Percentiles rank a stretch among this genome's conserved stretches.
Conservation (phyloP, 805 yeast genomes). For the Wickerhamiella alocasiicola region DNA sequence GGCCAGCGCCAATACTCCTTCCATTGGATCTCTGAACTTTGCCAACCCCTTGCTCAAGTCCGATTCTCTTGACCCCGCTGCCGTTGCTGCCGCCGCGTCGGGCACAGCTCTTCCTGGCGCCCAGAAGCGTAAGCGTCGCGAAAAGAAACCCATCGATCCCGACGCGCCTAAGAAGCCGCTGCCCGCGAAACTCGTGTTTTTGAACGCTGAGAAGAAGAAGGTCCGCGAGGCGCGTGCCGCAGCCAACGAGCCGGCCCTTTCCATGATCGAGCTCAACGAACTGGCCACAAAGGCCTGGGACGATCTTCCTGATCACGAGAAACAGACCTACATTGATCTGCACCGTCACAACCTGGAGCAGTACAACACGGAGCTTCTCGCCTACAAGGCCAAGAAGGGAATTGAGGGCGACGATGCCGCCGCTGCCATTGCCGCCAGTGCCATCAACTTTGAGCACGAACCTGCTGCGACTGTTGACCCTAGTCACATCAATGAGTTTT, state of each 20-base stretch:
- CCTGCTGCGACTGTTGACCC: background rate
- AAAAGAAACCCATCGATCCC: constrained; percentile 60
- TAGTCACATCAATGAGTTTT: background rate
- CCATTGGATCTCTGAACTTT: too few species aligned
- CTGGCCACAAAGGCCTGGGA: constrained; percentile 75
- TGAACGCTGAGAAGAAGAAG: constrained; percentile 57
- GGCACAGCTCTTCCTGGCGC: too few species aligned
- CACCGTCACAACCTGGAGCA: constrained; percentile 35
- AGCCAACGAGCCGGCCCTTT: constrained; percentile 49
- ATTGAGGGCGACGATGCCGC: constrained; percentile 21
- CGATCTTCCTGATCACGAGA: constrained; percentile 43
- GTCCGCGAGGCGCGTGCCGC: constrained; percentile 55
- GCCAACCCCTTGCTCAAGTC: too few species aligned
- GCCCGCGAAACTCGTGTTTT: constrained; percentile 72
- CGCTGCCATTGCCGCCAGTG: constrained; percentile 15
- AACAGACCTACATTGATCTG: constrained; percentile 34
- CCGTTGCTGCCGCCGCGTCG: too few species aligned
- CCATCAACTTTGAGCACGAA: background rate
- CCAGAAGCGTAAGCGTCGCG: constrained; percentile 16
- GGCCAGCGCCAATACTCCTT: too few species aligned
- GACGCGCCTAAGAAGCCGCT: constrained; percentile 92
- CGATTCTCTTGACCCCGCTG: too few species aligned
- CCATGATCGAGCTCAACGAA: constrained; percentile 67
- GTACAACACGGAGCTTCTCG: constrained; percentile 31
- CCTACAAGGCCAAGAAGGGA: constrained; percentile 10